Base-by-base conservation (phyloP, 352 stramenopile genomes). In the Lagenidium sp. region DNA sequence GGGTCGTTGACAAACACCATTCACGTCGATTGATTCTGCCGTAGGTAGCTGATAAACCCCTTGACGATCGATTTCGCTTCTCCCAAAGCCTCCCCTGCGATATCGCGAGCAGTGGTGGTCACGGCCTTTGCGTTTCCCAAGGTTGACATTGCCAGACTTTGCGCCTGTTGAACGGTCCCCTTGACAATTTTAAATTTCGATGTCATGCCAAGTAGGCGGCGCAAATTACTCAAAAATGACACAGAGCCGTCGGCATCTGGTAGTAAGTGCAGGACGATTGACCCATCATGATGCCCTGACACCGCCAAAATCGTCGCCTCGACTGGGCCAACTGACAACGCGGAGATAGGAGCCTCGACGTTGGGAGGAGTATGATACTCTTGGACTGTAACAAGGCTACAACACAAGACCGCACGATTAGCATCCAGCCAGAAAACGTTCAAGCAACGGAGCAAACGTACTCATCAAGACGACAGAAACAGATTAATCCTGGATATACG, bases 171-270 rank as follows among this genome's bases (percentile, higher is more conserved):
- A 26, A 94, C 80, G 0, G 82, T 93, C 13, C 78, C 82, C 40
- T 90, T 91, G 26, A 94, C 80, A 28, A 85, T 82, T 48, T 94
- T 92, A 23, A 93, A 63, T 45, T 84, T 87, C 10, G 80, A 80
- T 36, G 66, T 89, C 15, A 94, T 68, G 7, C 77, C 79, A 1
- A 94, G 60, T 20, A 92, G 54, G 18, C 79, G 71, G 15, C 82
- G 65, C 13, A 92, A 56, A 30, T 79, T 88, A 1, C 67, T 53
- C 20, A 94, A 36, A 24, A 94, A 68, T 5, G 82, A 91, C 10
- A 94, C 62, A 0, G 73, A 85, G 0, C 78, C 78, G 18, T 82
- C 82, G 0, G 80, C 80, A 25, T 94, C 82, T 6, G 82, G 82
- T 4, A 94, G 55, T n/a, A 90, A 29, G 43, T 92, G 76, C 11